These are phyloP conservation scores for Lactarius deliciosus DNA, from an alignment of 768 basidiomycete genomes.

Conservation along the genomic window DNA sequence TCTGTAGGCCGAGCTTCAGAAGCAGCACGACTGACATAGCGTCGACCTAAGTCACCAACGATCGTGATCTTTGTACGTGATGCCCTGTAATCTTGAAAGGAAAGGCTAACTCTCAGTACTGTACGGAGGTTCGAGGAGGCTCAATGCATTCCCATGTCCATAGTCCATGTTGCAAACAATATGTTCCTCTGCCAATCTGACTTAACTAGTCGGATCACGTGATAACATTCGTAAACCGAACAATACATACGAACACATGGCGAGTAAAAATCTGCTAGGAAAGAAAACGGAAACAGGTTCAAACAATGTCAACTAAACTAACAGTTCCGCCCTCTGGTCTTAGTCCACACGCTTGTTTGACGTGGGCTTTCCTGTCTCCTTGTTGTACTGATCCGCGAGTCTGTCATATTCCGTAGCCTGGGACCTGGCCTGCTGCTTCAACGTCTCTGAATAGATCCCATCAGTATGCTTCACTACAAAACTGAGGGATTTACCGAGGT, in stretches of 20 bases:
- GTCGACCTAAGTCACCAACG: neutral
- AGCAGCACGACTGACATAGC: slow-evolving; percentile 32
- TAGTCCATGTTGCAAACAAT: neutral
- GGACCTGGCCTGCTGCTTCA: slow-evolving; percentile 80
- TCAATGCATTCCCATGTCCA: neutral
- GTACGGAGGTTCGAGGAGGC: neutral
- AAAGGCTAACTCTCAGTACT: neutral
- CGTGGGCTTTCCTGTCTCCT: slow-evolving; percentile 54
- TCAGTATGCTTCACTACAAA: neutral
- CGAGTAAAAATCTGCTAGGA: neutral
- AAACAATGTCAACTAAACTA: slow-evolving; percentile 2
- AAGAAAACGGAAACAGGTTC: neutral
- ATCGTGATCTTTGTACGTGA: neutral
- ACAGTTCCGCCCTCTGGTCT: neutral
- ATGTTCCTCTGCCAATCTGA: slow-evolving; percentile 1
- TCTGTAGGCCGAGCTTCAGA: slow-evolving; percentile 37
- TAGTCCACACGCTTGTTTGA: slow-evolving; percentile 70
- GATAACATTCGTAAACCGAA: neutral
- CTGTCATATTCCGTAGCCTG: slow-evolving; percentile 82
- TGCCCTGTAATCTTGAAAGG: neutral
- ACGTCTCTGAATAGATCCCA: slow-evolving; percentile 48
- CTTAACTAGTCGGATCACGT: neutral
- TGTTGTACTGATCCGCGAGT: slow-evolving; percentile 74
- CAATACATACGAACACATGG: too few relatives aligned
- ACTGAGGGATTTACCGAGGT: slow-evolving; percentile 41